Conservation (phyloP, 495 filamentous ascomycete genomes). For the Tuber melanosporum region DNA sequence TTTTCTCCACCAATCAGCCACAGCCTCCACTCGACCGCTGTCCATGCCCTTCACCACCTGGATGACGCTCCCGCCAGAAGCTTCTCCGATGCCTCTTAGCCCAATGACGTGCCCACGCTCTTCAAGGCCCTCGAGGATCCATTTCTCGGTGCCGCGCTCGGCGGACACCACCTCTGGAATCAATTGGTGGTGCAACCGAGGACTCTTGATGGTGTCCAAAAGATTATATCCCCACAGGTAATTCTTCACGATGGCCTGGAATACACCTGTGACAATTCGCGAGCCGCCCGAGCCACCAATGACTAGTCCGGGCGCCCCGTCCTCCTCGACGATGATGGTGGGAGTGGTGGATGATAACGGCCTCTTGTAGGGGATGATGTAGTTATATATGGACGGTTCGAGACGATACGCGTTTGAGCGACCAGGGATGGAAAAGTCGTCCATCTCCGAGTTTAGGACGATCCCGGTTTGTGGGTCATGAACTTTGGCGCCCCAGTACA, state of each 20-base stretch:
- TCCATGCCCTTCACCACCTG: slow-evolving; percentile 30
- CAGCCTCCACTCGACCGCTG: slow-evolving; percentile 25
- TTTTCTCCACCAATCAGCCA: slow-evolving; percentile 44
- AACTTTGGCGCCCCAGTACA: slow-evolving; percentile 40
- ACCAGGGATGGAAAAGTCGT: slow-evolving; percentile 40
- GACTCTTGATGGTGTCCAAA: slow-evolving; percentile 36
- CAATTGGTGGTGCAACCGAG: slow-evolving; percentile 39
- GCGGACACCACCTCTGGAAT: slow-evolving; percentile 37
- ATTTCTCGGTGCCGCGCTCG: slow-evolving; percentile 20
- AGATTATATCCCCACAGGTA: slow-evolving; percentile 36
- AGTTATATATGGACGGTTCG: slow-evolving; percentile 36
- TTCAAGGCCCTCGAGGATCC: slow-evolving; percentile 26
- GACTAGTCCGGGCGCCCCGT: slow-evolving; percentile 28
- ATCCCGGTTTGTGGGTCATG: slow-evolving; percentile 38
- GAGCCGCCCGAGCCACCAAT: slow-evolving; percentile 38
- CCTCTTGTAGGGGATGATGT: slow-evolving; percentile 38
- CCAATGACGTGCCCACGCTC: slow-evolving; percentile 29
- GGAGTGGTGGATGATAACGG: slow-evolving; percentile 37
- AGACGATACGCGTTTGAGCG: slow-evolving; percentile 35
- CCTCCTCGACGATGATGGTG: slow-evolving; percentile 28
- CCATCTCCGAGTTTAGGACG: slow-evolving; percentile 40
- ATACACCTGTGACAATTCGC: slow-evolving; percentile 40
- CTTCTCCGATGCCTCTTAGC: slow-evolving; percentile 14
- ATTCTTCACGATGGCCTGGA: slow-evolving; percentile 40
- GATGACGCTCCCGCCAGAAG: slow-evolving; percentile 34